Conservation (phyloP, 495 filamentous ascomycete species). For the Aspergillus cavernicola region DNA sequence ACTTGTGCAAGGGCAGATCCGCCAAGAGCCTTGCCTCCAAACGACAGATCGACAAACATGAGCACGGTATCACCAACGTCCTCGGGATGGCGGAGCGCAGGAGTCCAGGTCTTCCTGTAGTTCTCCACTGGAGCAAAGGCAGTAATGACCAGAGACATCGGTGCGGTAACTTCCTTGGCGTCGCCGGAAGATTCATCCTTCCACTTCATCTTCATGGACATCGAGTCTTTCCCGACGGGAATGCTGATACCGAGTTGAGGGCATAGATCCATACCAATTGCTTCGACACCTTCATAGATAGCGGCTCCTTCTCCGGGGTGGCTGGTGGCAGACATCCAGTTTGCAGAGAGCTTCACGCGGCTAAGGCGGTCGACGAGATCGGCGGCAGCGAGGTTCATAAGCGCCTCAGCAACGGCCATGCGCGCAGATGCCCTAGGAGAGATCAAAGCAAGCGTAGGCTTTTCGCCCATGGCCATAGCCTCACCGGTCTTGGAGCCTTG, state of each 20-base stretch:
- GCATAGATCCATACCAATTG: constrained; percentile 84
- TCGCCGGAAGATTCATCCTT: constrained; percentile 64
- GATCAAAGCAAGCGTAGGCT: constrained; percentile 84
- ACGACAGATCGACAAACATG: constrained; percentile 86
- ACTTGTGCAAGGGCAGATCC: constrained; percentile 92
- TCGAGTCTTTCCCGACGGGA: constrained; percentile 96
- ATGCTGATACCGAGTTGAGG: constrained; percentile 84
- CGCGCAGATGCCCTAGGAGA: constrained; percentile 88
- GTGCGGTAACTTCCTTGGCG: constrained; percentile 83
- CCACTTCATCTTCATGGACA: constrained; percentile 99
- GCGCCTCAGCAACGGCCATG: constrained; percentile 93
- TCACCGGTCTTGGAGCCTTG: constrained; percentile 76
- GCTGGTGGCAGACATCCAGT: constrained; percentile 97
- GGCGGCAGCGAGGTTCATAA: constrained; percentile 89
- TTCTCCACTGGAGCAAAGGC: constrained; percentile 82
- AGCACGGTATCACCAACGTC: constrained; percentile 88
- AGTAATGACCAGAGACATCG: constrained; percentile 84
- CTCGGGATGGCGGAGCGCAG: constrained; percentile 73
- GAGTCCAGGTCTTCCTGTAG: constrained; percentile 87
- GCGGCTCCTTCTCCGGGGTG: constrained; percentile 93
- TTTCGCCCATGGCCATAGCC: constrained; percentile 97
- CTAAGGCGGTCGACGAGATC: constrained; percentile 72
- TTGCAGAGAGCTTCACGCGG: constrained; percentile 83
- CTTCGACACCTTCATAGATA: constrained; percentile 90
- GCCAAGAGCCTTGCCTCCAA: constrained; percentile 73